phyloP scores from a whole-genome alignment of 2,329 filamentous ascomycete species.

The Aspergillus calidoustus region DNA sequence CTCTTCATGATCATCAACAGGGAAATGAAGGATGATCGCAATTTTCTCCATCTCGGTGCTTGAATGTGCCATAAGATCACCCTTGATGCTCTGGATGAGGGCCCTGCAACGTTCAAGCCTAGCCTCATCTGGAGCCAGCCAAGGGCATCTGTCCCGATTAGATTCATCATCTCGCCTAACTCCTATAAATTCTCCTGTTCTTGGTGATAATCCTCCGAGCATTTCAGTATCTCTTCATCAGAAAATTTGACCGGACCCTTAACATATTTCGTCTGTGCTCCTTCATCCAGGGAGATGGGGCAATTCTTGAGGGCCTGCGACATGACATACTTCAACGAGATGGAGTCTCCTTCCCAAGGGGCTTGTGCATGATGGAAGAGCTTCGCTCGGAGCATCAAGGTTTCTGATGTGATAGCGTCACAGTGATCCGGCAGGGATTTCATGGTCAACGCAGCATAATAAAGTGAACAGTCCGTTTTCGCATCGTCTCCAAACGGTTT shows the following conservation, averaged over 20 bases:
- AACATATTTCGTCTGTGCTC: neutral
- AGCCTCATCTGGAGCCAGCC: constrained; percentile 32
- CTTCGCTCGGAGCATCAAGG: constrained; percentile 29
- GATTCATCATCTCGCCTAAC: constrained; percentile 28
- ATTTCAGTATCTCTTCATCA: constrained; percentile 25
- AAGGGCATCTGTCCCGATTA: constrained; percentile 30
- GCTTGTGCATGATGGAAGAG: constrained; percentile 27
- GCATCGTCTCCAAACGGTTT: constrained; percentile 26
- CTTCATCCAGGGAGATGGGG: constrained; percentile 26
- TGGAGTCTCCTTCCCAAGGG: constrained; percentile 37
- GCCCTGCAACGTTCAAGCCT: constrained; percentile 3
- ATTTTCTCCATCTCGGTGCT: constrained; percentile 3
- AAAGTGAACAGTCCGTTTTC: constrained; percentile 30
- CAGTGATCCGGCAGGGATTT: constrained; percentile 30
- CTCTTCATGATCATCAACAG: constrained; percentile 18
- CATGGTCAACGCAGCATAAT: constrained; percentile 33
- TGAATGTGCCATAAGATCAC: constrained; percentile 7
- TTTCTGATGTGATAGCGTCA: constrained; percentile 25
- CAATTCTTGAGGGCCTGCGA: constrained; percentile 28
- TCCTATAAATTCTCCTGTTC: constrained; percentile 28
- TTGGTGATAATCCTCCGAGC: constrained; percentile 16
- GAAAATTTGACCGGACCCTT: constrained; percentile 29
- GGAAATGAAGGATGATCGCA: constrained; percentile 5
- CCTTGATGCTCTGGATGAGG: constrained; percentile 7
- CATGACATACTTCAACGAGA: constrained; percentile 30